Evolutionary conservation across 1,284 basidiomycete genomes (phyloP), one percentile per base, ranked within the genome.

Genomic region (Naganishia sp.): DNA sequence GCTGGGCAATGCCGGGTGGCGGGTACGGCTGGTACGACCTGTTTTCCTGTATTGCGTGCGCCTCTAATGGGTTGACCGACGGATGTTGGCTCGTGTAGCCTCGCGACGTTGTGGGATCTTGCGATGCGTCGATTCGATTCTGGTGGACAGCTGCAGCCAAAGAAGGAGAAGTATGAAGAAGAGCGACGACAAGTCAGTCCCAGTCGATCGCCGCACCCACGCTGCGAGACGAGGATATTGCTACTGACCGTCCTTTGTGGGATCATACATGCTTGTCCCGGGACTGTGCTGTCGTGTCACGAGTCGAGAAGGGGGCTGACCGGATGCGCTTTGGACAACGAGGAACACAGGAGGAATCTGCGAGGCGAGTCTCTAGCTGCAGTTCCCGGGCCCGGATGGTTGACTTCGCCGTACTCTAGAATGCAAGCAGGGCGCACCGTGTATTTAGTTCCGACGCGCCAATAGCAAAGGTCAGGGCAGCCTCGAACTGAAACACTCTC

Each of bases 221-320:
- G 35, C 5, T 10, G 10, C 35, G 35, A 9, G 35, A 39, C 35
- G 2, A 58, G 31, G 25, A 18, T n/a, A n/a, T 13, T 11, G 17
- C 35, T n/a, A 60, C 57, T 50, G n/a, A 60, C 57, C 58, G 39
- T 61, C 58, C 47, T 61, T 61, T 51, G 58, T 61, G 43, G 58
- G 58, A 51, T 61, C 58, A 42, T 61, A 61, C 58, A 61, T 61
- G 5, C 45, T 49, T 15, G 18, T 39, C 35, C 35, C 35, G 35
- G 13, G 35, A 39, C 35, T 9, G 35, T 6, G 35, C 35, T 39
- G 35, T 39, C 35, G 35, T 39, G 35, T 39, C 35, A 39, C 35
- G 35, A 39, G 35, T 39, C 13, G 7, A 39, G 32, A 9, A 4
- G 13, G 13, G 3, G 35, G 35, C 35, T 39, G 7, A 39, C 13